phyloP scores from a whole-genome alignment of 306 rosid species.

The Datisca glomerata region DNA sequence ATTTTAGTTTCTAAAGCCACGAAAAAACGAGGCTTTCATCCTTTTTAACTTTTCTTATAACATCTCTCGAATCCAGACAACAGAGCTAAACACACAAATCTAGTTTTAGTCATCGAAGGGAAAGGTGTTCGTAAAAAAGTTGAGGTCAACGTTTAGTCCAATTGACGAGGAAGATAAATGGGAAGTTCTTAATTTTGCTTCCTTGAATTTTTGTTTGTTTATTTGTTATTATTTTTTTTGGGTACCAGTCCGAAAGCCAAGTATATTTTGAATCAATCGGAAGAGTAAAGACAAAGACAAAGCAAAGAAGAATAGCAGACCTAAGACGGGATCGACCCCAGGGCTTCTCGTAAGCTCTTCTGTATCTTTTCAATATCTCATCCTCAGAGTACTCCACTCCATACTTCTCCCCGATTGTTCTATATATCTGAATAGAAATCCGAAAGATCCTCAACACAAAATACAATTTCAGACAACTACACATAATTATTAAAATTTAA shows the following conservation, averaged over 20 bases:
- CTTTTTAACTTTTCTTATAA: conserved; percentile 2
- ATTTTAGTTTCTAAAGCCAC: too few species aligned
- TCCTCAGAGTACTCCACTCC: conserved; percentile 80
- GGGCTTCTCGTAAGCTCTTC: conserved; percentile 86
- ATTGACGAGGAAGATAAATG: too few species aligned
- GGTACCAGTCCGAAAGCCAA: too few species aligned
- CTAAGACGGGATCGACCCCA: conserved; percentile 98
- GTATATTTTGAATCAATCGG: too few species aligned
- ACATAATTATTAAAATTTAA: background rate
- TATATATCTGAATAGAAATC: conserved; percentile 47
- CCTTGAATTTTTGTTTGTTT: too few species aligned
- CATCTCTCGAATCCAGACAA: conserved; percentile 3
- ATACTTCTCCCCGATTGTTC: conserved; percentile 74
- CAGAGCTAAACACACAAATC: background rate
- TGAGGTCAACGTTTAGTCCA: too few species aligned
- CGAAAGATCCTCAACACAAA: background rate
- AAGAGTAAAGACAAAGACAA: background rate
- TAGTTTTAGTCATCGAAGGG: background rate
- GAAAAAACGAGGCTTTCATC: too few species aligned
- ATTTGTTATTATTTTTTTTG: too few species aligned
- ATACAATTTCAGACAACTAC: background rate
- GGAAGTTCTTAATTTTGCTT: too few species aligned
- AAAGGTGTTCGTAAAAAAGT: too few species aligned
- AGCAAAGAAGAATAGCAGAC: conserved; percentile 19
- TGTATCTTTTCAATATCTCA: conserved; percentile 71